phyloP scores from a whole-genome alignment of 805 yeast species.

The Lachancea nothofagi region DNA sequence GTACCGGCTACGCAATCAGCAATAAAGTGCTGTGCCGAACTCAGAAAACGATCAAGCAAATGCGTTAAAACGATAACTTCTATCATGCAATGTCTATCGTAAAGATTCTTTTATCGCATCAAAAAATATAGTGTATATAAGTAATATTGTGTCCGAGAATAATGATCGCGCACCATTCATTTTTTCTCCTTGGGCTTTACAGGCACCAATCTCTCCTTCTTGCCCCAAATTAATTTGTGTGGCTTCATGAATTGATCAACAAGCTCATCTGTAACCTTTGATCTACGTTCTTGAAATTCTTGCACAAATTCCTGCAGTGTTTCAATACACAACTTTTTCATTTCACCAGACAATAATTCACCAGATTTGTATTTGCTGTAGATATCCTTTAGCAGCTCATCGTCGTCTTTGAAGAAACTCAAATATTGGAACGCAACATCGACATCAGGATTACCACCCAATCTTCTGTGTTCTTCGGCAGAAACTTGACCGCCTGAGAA shows the following conservation, averaged over 20 bases:
- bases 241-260: conserved; percentile 75
- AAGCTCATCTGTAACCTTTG: conserved; percentile 53
- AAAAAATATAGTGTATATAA: too few species aligned
- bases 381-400: conserved; percentile 60
- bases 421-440: conserved; percentile 94
- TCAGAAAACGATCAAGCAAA: conserved; percentile 33
- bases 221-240: conserved; percentile 73
- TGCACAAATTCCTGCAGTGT: conserved; percentile 73
- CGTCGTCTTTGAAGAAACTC: conserved; percentile 85
- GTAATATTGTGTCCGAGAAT: background rate
- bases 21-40: too few species aligned
- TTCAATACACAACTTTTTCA: conserved; percentile 82
- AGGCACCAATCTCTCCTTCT: conserved; percentile 67
- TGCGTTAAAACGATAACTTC: conserved; percentile 1
- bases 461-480: conserved; percentile 81
- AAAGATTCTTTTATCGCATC: background rate
- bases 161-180: background rate
- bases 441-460: conserved; percentile 91
- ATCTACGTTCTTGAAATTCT: conserved; percentile 76
- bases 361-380: conserved; percentile 69
- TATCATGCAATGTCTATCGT: conserved; percentile 1
- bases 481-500: conserved; percentile 90
- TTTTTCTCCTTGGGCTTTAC: conserved; percentile 47
- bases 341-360: conserved; percentile 83
- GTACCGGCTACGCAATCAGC: conserved; percentile 32